phyloP scores from a whole-genome alignment of 108 stramenopile species.

The Fistulifera solaris region DNA sequence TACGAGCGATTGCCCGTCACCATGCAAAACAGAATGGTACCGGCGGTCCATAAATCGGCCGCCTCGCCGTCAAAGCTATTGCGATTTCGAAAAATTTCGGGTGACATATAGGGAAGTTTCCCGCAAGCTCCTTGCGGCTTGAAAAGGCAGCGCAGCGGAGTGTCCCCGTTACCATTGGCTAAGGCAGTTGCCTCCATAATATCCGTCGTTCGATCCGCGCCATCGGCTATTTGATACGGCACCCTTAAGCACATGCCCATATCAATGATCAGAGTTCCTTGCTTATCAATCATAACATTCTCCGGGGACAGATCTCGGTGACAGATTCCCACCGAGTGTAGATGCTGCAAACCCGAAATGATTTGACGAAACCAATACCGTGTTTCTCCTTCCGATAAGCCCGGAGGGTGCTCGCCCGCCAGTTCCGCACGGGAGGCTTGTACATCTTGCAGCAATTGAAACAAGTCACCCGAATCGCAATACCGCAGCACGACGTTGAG shows the following conservation, averaged over 20 bases:
- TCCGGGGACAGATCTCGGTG: slow-evolving; percentile 58
- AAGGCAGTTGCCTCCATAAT: not conserved
- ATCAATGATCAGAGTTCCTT: slow-evolving; percentile 35
- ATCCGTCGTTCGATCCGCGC: slow-evolving; percentile 20
- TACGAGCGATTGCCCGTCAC: slow-evolving; percentile 76
- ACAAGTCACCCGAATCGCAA: slow-evolving; percentile 51
- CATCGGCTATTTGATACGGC: slow-evolving; percentile 29
- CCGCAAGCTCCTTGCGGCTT: slow-evolving; percentile 58
- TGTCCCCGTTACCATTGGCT: slow-evolving; percentile 13
- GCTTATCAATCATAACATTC: slow-evolving; percentile 37
- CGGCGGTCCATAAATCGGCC: slow-evolving; percentile 83
- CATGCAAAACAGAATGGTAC: slow-evolving; percentile 82
- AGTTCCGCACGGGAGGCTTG: not conserved
- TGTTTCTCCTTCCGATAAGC: slow-evolving; percentile 40
- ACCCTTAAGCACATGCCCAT: slow-evolving; percentile 60
- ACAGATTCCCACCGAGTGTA: slow-evolving; percentile 38
- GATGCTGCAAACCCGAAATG: slow-evolving; percentile 44
- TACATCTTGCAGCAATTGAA: slow-evolving; percentile 28
- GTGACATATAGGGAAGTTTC: slow-evolving; percentile 69
- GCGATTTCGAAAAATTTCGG: slow-evolving; percentile 27
- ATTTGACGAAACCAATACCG: slow-evolving; percentile 61
- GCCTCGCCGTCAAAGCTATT: slow-evolving; percentile 66
- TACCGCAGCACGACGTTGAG: slow-evolving; percentile 59
- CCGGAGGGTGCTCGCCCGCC: slow-evolving; percentile 11
- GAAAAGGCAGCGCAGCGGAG: slow-evolving; percentile 21